Evolutionary conservation across 2,329 filamentous ascomycete species (phyloP).

Genomic region (Paracorniculantispora psalliotae): DNA sequence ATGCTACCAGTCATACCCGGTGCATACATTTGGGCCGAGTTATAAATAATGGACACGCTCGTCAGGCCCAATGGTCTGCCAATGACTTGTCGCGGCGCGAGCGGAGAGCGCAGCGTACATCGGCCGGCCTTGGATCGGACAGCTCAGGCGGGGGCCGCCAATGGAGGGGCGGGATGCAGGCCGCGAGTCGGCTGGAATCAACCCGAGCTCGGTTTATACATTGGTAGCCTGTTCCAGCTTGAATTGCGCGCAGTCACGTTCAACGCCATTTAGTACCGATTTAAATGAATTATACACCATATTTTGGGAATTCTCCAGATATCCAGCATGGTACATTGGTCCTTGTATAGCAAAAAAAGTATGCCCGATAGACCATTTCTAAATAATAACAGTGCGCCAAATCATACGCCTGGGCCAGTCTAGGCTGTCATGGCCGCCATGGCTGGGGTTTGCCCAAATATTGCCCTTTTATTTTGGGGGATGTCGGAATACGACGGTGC

Average conservation of each 20-base stretch:
- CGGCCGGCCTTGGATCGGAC: slow-evolving; percentile 2
- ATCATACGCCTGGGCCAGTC: neutral
- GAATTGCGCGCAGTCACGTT: neutral
- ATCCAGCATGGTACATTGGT: slow-evolving; percentile 3
- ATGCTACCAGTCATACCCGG: no score
- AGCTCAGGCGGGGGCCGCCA: neutral
- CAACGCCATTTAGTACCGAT: neutral
- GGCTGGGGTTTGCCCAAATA: neutral
- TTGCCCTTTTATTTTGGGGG: neutral
- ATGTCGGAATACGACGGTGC: neutral
- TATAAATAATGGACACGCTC: no score
- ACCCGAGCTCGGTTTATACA: neutral
- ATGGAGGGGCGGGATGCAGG: neutral
- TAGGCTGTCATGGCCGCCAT: neutral
- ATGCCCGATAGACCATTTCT: neutral
- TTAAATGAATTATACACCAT: neutral
- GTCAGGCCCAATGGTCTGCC: neutral
- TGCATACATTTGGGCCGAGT: no score
- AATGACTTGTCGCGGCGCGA: neutral
- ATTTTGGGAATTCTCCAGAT: neutral
- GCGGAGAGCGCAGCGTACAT: neutral
- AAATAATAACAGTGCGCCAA: neutral
- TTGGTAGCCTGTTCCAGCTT: neutral
- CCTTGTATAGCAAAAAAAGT: neutral
- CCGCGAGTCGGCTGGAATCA: neutral